A percentile compares a stretch with the other conserved stretches of the same genome.
Conservation (phyloP, 1,284 basidiomycete genomes). For the Prillingera fragicola region DNA sequence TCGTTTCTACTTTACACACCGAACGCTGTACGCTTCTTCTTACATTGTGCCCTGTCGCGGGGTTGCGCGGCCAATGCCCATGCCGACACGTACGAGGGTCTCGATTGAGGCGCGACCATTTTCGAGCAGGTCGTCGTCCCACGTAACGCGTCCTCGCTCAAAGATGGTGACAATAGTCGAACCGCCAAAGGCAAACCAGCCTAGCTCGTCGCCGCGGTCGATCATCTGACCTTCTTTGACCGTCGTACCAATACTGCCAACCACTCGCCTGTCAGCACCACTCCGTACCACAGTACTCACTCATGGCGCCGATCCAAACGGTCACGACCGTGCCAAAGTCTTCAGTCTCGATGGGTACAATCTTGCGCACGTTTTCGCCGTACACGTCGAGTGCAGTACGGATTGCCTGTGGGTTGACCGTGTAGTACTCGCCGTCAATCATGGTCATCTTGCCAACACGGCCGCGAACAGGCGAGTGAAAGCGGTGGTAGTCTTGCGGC, state of each 20-base stretch:
- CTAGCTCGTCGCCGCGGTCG: slow-evolving; percentile 79
- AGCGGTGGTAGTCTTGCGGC: slow-evolving; percentile 94
- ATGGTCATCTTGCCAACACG: slow-evolving; percentile 71
- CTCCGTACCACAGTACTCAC: slow-evolving; percentile 24
- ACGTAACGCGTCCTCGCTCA: slow-evolving; percentile 71
- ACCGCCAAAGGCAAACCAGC: slow-evolving; percentile 88
- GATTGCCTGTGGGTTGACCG: slow-evolving; percentile 61
- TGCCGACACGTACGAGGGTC: slow-evolving; percentile 80
- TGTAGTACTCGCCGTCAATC: slow-evolving; percentile 84
- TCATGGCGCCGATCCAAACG: slow-evolving; percentile 87
- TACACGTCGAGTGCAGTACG: slow-evolving; percentile 70
- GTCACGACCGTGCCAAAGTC: slow-evolving; percentile 84
- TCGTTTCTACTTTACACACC: too few relatives aligned
- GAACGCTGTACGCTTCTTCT: too few relatives aligned
- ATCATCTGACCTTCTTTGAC: slow-evolving; percentile 76
- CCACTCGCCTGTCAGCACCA: slow-evolving; percentile 52
- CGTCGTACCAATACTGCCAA: slow-evolving; percentile 78
- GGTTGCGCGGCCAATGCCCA: slow-evolving; percentile 80
- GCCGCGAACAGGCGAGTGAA: slow-evolving; percentile 87
- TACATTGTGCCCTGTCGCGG: too few relatives aligned
- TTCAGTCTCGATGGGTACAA: slow-evolving; percentile 79
- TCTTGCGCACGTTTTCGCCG: slow-evolving; percentile 85
- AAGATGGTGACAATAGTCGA: slow-evolving; percentile 84
- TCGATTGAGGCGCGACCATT: slow-evolving; percentile 77
- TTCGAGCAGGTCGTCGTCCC: slow-evolving; percentile 85